Percentiles rank a stretch among this genome's conserved stretches.
Conservation (phyloP, 805 yeast species). For the Saccharomycopsis amapae region DNA sequence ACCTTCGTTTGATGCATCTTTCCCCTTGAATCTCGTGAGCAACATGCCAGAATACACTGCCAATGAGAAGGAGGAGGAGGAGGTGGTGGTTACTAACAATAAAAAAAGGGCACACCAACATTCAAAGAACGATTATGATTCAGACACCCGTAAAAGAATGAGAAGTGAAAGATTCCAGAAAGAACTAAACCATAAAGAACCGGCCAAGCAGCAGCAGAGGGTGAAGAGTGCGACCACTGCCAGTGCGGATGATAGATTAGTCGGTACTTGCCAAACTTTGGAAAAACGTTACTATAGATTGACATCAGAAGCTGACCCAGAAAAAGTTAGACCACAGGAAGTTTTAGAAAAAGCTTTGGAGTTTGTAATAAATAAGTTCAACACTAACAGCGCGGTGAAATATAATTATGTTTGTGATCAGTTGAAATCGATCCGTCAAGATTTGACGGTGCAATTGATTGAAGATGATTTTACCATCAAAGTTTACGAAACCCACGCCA, state of each 20-base stretch:
- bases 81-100: neutral
- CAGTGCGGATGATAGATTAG: slow-evolving; percentile 25
- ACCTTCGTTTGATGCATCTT: slow-evolving; percentile 35
- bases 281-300: slow-evolving; percentile 79
- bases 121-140: slow-evolving; percentile 1
- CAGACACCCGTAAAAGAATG: slow-evolving; percentile 34
- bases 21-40: slow-evolving; percentile 2
- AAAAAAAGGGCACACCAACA: neutral
- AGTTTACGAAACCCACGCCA: slow-evolving; percentile 82
- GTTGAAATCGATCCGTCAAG: slow-evolving; percentile 88
- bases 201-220: slow-evolving; percentile 16
- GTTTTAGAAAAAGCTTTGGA: slow-evolving; percentile 53
- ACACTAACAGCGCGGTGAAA: slow-evolving; percentile 36
- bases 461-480: slow-evolving; percentile 65
- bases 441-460: slow-evolving; percentile 84
- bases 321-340: slow-evolving; percentile 64
- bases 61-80: neutral
- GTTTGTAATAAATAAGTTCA: slow-evolving; percentile 46
- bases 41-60: neutral
- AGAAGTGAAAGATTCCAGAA: slow-evolving; percentile 45
- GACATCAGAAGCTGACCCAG: slow-evolving; percentile 89
- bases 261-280: slow-evolving; percentile 58
- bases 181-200: slow-evolving; percentile 23
- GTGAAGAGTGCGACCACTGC: neutral
- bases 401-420: slow-evolving; percentile 84